These are phyloP conservation scores for Persicaria maculosa DNA, from an alignment of 148 eudicot genomes.

Conservation along the genomic window DNA sequence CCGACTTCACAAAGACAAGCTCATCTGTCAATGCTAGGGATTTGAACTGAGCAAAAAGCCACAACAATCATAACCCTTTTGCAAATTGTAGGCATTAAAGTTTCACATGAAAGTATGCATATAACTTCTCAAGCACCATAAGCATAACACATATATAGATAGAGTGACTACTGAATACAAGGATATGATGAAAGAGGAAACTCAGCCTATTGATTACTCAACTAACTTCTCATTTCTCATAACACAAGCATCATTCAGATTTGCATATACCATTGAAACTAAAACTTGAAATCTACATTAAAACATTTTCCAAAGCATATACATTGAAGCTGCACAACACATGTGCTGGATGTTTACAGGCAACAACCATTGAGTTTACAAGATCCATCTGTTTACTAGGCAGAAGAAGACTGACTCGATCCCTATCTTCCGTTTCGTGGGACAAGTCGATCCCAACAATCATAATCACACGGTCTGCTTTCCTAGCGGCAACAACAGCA, in stretches of 20 bases:
- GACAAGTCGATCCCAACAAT: conserved; percentile 86
- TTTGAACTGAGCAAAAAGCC: background rate
- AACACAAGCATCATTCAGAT: background rate
- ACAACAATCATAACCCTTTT: background rate
- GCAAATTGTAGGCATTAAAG: background rate
- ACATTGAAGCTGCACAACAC: background rate
- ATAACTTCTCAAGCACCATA: background rate
- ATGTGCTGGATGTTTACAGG: conserved; percentile 40
- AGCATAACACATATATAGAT: background rate
- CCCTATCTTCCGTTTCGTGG: conserved; percentile 90
- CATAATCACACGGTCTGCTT: conserved; percentile 69
- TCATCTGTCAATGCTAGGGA: too few relatives aligned
- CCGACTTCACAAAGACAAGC: background rate
- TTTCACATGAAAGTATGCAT: background rate
- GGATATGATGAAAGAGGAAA: too few relatives aligned
- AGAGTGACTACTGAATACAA: too few relatives aligned
- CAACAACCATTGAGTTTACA: conserved; percentile 53
- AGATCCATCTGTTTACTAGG: conserved; percentile 86
- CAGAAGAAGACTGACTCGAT: conserved; percentile 76
- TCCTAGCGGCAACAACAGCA: conserved; percentile 53
- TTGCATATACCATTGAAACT: background rate
- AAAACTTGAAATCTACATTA: background rate
- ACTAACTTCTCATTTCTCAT: background rate
- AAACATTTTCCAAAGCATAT: background rate
- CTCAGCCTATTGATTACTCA: background rate